phyloP scores from a whole-genome alignment of 345 rosid genomes.

The Pistacia integerrima region DNA sequence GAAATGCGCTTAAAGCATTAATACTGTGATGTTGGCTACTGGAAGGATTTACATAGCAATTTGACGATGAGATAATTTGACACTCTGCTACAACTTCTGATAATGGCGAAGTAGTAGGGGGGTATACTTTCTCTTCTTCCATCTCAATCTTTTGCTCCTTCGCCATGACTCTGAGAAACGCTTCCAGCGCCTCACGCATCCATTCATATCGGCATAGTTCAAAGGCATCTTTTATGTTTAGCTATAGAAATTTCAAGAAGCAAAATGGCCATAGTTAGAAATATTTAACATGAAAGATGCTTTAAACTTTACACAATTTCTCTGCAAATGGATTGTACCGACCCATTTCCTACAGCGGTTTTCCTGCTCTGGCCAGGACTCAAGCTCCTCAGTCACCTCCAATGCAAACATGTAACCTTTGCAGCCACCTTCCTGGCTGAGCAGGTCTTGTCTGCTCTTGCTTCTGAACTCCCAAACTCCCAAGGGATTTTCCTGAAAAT shows the following conservation, averaged over 20 bases:
- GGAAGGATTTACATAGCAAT: conserved; percentile 27
- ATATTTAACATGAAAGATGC: background rate
- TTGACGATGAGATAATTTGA: conserved; percentile 31
- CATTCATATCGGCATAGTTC: conserved; percentile 76
- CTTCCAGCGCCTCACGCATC: conserved; percentile 74
- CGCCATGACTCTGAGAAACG: conserved; percentile 39
- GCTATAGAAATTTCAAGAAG: conserved; percentile 31
- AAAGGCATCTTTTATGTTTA: conserved; percentile 57
- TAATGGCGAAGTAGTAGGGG: conserved; percentile 15
- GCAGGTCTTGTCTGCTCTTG: conserved; percentile 50
- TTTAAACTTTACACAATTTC: background rate
- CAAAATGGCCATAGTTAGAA: background rate
- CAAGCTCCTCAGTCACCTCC: conserved; percentile 81
- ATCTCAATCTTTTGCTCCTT: conserved; percentile 18
- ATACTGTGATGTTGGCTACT: conserved; percentile 24
- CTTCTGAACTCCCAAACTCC: conserved; percentile 75
- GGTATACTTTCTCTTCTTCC: conserved; percentile 33
- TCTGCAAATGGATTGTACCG: conserved; percentile 7
- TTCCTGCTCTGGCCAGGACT: conserved; percentile 74
- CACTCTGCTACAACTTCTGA: conserved; percentile 31
- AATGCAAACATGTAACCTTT: conserved; percentile 64
- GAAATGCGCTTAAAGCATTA: conserved; percentile 12
- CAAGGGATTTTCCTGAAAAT: conserved; percentile 61
- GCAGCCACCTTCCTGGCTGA: conserved; percentile 51
- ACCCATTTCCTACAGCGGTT: conserved; percentile 73